A percentile compares a stretch with the other conserved stretches of the same genome.
Conservation (phyloP, 129 eudicot species). For the Helianthus tuberosus region DNA sequence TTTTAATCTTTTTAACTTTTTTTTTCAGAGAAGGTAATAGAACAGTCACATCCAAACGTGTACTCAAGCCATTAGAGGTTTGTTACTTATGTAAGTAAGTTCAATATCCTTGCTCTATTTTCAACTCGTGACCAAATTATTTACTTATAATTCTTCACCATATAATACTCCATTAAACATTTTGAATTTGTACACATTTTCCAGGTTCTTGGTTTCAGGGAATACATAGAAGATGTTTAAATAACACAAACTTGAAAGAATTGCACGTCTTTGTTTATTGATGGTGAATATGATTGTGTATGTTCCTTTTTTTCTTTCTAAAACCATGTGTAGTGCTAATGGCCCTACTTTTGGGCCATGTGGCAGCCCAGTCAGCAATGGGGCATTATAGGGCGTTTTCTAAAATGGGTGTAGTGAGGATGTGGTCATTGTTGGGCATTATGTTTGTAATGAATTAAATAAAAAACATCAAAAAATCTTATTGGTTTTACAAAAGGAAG, state of each 20-base stretch:
- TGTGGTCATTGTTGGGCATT: too few relatives aligned
- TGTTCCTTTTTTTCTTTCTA: not conserved
- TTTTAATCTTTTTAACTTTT: too few relatives aligned
- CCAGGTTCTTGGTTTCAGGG: slow-evolving; percentile 93
- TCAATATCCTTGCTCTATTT: not conserved
- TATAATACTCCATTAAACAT: not conserved
- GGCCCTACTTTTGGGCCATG: too few relatives aligned
- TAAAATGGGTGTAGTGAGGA: too few relatives aligned
- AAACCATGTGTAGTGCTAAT: too few relatives aligned
- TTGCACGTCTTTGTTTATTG: slow-evolving; percentile 43
- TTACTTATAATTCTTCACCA: not conserved
- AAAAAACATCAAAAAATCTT: too few relatives aligned
- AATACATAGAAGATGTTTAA: slow-evolving; percentile 93
- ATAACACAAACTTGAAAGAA: slow-evolving; percentile 83
- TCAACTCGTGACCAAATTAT: not conserved
- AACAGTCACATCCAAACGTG: slow-evolving; percentile 97
- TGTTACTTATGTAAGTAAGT: slow-evolving; percentile 1
- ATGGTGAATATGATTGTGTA: not conserved
- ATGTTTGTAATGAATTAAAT: too few relatives aligned
- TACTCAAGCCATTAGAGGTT: slow-evolving; percentile 90
- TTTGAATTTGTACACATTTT: not conserved
- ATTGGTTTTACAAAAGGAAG: too few relatives aligned
- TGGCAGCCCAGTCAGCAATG: too few relatives aligned
- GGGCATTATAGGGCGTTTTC: too few relatives aligned
- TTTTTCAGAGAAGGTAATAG: slow-evolving; percentile 62